Evolutionary conservation across 169 alveolate genomes (phyloP).

Genomic region (Perkinsus chesapeaki): DNA sequence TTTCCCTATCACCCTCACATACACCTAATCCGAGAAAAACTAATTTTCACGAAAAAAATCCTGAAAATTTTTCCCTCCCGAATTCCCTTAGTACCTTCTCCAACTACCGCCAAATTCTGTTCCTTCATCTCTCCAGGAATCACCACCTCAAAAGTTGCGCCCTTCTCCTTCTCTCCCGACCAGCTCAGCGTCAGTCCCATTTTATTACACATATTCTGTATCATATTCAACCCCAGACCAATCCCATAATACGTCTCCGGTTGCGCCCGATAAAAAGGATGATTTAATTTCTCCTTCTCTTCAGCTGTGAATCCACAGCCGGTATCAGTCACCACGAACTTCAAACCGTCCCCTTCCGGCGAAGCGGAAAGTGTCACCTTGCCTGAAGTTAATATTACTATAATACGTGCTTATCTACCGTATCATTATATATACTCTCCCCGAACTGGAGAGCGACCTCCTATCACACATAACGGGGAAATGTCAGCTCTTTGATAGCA

Average conservation of each 20-base stretch:
- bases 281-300: not conserved
- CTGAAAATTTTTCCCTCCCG: not conserved
- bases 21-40: too few species aligned
- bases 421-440: not conserved
- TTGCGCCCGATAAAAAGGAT: not conserved
- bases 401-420: not conserved
- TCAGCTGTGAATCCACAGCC: not conserved
- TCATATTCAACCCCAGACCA: not conserved
- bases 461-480: too few species aligned
- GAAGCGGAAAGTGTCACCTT: not conserved
- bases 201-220: not conserved
- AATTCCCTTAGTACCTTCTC: not conserved
- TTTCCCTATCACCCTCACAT: too few species aligned
- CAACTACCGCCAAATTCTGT: not conserved
- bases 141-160: not conserved
- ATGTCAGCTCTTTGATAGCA: too few species aligned
- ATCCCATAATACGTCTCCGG: not conserved
- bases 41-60: not conserved
- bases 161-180: not conserved
- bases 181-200: not conserved
- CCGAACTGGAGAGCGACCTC: too few species aligned
- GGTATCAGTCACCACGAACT: not conserved
- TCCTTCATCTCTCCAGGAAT: not conserved
- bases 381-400: not conserved
- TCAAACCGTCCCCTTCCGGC: not conserved